phyloP scores from a whole-genome alignment of 306 rosid genomes.

The Canavalia gladiata region DNA sequence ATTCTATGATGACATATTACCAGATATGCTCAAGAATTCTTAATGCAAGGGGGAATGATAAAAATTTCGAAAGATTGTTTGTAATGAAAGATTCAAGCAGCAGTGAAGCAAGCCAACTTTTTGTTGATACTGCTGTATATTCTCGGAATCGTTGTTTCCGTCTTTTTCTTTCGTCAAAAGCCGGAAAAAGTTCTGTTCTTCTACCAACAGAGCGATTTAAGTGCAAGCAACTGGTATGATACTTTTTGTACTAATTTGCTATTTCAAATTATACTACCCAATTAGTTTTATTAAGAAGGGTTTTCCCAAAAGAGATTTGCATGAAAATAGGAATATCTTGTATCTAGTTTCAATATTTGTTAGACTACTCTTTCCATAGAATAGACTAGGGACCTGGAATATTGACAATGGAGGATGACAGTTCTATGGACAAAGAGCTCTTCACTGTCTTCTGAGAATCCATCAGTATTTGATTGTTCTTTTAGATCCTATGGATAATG shows the following conservation, averaged over 20 bases:
- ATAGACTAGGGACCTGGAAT: not conserved
- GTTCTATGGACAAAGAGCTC: slow-evolving; percentile 28
- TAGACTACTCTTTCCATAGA: slow-evolving; percentile 6
- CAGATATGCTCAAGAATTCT: slow-evolving; percentile 90
- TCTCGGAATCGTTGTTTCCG: slow-evolving; percentile 95
- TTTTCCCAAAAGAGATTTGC: not conserved
- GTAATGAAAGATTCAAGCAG: slow-evolving; percentile 74
- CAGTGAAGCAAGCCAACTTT: slow-evolving; percentile 65
- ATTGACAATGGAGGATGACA: not conserved
- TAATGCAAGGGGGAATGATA: slow-evolving; percentile 56
- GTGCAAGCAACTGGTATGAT: slow-evolving; percentile 71
- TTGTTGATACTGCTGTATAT: slow-evolving; percentile 94
- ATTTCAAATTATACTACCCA: slow-evolving; percentile 40
- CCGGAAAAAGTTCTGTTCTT: slow-evolving; percentile 89
- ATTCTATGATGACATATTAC: slow-evolving; percentile 50
- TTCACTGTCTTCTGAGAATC: not conserved
- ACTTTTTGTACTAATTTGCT: slow-evolving; percentile 35
- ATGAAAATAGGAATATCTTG: slow-evolving; percentile 12
- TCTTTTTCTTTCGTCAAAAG: slow-evolving; percentile 86
- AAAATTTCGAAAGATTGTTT: slow-evolving; percentile 65
- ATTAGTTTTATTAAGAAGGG: not conserved
- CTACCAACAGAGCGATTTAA: slow-evolving; percentile 73
- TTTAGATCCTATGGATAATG: not conserved
- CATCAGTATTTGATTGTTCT: slow-evolving; percentile 9
- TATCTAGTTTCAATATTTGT: slow-evolving; percentile 18